These are phyloP conservation scores for Hortiboletus flavorubellus DNA, from an alignment of 768 basidiomycete species.

Conservation along the genomic window DNA sequence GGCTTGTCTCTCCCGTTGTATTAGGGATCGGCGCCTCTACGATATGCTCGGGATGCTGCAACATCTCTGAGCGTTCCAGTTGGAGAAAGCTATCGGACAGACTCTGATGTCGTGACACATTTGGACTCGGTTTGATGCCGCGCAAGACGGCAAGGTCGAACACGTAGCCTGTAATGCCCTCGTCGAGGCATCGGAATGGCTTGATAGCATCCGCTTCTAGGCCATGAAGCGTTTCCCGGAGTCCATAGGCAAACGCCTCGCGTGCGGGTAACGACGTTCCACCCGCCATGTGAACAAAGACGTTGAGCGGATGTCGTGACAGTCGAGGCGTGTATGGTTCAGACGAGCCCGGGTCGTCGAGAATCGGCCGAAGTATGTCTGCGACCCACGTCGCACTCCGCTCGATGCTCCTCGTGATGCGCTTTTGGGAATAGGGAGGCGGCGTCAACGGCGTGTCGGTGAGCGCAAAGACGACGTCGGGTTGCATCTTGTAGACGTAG, in stretches of 20 bases:
- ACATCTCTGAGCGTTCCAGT: slow-evolving; percentile 8
- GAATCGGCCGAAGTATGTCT: slow-evolving; percentile 42
- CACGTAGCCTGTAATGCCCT: slow-evolving; percentile 66
- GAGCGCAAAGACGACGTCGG: slow-evolving; percentile 71
- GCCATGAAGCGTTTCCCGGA: slow-evolving; percentile 55
- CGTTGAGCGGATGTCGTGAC: slow-evolving; percentile 33
- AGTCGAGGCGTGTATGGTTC: neutral
- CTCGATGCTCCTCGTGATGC: slow-evolving; percentile 72
- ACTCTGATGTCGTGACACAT: slow-evolving; percentile 14
- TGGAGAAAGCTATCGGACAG: slow-evolving; percentile 12
- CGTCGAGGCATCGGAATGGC: slow-evolving; percentile 57
- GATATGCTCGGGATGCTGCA: slow-evolving; percentile 13
- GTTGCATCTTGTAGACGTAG: slow-evolving; percentile 50
- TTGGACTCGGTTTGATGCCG: slow-evolving; percentile 21
- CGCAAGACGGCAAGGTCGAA: slow-evolving; percentile 60
- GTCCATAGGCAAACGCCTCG: slow-evolving; percentile 54
- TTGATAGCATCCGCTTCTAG: slow-evolving; percentile 50
- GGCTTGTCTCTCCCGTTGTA: neutral
- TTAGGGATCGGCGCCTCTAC: slow-evolving; percentile 9
- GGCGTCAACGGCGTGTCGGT: slow-evolving; percentile 65
- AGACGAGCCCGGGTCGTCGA: neutral
- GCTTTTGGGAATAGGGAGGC: slow-evolving; percentile 72
- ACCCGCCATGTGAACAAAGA: slow-evolving; percentile 73
- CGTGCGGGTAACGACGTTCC: slow-evolving; percentile 54
- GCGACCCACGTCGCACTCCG: slow-evolving; percentile 64